phyloP scores from a whole-genome alignment of 1,139 yeast species.

The Wickerhamomyces sp. region DNA sequence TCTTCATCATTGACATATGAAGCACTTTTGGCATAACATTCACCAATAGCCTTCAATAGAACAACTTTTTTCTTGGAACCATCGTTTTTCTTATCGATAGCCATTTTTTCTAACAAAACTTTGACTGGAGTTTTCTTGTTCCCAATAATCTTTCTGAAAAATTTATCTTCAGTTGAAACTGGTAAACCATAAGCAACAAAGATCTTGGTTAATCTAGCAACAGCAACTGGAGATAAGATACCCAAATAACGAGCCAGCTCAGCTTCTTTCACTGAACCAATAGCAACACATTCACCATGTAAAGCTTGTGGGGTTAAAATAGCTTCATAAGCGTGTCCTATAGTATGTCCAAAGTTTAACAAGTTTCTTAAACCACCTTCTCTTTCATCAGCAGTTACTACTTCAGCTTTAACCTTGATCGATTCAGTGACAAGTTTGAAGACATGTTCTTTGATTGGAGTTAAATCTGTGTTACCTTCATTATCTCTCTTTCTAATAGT shows the following conservation, averaged over 20 bases:
- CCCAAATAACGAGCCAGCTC: constrained; percentile 91
- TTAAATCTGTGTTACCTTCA: constrained; percentile 36
- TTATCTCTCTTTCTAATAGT: constrained; percentile 46
- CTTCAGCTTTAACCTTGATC: constrained; percentile 86
- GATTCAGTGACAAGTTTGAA: constrained; percentile 81
- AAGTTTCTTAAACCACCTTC: constrained; percentile 92
- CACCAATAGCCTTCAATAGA: constrained; percentile 76
- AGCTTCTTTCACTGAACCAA: constrained; percentile 94
- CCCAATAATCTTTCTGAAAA: constrained; percentile 64
- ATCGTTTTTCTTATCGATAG: constrained; percentile 93
- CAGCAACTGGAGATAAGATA: constrained; percentile 85
- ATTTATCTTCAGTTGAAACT: constrained; percentile 66
- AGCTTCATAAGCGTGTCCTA: constrained; percentile 98
- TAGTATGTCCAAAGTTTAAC: constrained; percentile 93
- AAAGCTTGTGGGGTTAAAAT: constrained; percentile 91
- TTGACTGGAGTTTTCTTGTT: constrained; percentile 71
- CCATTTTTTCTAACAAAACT: constrained; percentile 73
- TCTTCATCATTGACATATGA: constrained; percentile 78
- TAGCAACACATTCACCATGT: constrained; percentile 96
- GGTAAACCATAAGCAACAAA: constrained; percentile 85
- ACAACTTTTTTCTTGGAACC: constrained; percentile 89
- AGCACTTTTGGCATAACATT: constrained; percentile 85
- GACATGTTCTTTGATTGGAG: constrained; percentile 66
- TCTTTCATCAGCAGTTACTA: constrained; percentile 91
- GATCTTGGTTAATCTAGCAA: constrained; percentile 82